phyloP scores from a whole-genome alignment of 495 filamentous ascomycete genomes.

The Penicillium egyptiacum region DNA sequence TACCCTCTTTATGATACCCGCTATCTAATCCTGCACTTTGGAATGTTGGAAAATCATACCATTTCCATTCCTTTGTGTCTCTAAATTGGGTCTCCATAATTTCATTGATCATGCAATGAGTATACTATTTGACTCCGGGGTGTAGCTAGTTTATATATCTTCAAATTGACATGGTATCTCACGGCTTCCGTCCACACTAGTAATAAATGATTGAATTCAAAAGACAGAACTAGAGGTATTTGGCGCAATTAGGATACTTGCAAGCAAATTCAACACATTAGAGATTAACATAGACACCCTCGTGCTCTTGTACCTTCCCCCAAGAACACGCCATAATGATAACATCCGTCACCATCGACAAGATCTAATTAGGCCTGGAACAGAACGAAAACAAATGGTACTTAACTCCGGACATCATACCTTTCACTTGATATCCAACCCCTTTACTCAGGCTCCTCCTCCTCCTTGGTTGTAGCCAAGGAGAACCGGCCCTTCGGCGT shows the following conservation, averaged over 20 bases:
- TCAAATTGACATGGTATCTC: neutral
- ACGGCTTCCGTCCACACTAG: neutral
- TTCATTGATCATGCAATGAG: neutral
- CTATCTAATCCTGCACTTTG: neutral
- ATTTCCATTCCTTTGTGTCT: neutral
- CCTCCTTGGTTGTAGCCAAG: constrained; percentile 43
- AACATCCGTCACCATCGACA: neutral
- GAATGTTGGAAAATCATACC: neutral
- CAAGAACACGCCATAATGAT: neutral
- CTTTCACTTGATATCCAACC: neutral
- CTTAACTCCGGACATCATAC: neutral
- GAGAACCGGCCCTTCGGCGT: constrained; percentile 39
- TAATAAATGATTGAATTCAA: neutral
- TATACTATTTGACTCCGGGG: neutral
- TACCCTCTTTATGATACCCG: neutral
- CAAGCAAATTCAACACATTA: constrained; percentile 3
- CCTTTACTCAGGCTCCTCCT: constrained; percentile 42
- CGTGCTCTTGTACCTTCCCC: neutral
- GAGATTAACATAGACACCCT: neutral
- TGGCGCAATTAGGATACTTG: neutral
- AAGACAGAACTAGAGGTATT: neutral
- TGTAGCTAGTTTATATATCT: neutral
- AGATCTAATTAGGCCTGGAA: neutral
- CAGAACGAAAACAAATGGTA: neutral
- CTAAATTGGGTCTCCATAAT: neutral